Evolutionary conservation across 495 filamentous ascomycete species (phyloP).

Genomic region (Podospora fimiseda): DNA sequence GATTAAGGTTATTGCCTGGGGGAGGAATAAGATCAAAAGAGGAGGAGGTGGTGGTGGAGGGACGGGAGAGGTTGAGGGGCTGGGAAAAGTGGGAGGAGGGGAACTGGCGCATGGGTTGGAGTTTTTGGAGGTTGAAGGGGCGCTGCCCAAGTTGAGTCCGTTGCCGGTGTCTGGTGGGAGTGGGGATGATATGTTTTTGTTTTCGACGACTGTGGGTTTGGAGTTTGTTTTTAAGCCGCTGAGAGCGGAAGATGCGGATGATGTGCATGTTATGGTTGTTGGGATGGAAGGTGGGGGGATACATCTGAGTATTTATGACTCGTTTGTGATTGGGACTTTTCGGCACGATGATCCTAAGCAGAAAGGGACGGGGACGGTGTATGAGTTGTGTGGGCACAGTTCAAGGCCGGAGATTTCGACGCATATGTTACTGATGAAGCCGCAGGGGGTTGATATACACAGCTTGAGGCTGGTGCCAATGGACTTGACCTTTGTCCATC

Average conservation of each 20-base stretch:
- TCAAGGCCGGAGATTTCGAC: constrained; percentile 70
- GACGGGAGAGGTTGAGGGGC: constrained; percentile 26
- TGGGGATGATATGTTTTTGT: constrained; percentile 60
- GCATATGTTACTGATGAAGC: constrained; percentile 61
- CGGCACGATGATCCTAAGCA: constrained; percentile 22
- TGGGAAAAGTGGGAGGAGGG: constrained; percentile 17
- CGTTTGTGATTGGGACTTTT: constrained; percentile 73
- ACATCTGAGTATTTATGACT: constrained; percentile 83
- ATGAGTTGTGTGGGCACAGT: constrained; percentile 53
- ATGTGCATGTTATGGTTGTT: constrained; percentile 75
- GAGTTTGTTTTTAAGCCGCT: constrained; percentile 64
- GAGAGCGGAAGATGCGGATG: constrained; percentile 55
- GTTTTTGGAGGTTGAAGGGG: constrained; percentile 70
- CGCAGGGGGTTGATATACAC: constrained; percentile 19
- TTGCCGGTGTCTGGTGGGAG: constrained; percentile 53
- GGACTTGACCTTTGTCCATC: constrained; percentile 73
- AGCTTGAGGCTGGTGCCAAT: constrained; percentile 63
- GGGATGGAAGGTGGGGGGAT: constrained; percentile 74
- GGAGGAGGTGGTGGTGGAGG: constrained; percentile 23
- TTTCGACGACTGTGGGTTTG: constrained; percentile 61
- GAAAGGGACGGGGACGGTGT: background rate
- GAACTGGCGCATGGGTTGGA: constrained; percentile 75
- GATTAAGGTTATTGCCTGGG: constrained; percentile 68
- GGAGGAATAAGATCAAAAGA: constrained; percentile 54
- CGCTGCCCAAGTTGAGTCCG: constrained; percentile 71